Percentiles rank a stretch among this genome's conserved stretches.
phyloP scores from a whole-genome alignment of 352 stramenopile genomes.

The Peronospora tabacina region DNA sequence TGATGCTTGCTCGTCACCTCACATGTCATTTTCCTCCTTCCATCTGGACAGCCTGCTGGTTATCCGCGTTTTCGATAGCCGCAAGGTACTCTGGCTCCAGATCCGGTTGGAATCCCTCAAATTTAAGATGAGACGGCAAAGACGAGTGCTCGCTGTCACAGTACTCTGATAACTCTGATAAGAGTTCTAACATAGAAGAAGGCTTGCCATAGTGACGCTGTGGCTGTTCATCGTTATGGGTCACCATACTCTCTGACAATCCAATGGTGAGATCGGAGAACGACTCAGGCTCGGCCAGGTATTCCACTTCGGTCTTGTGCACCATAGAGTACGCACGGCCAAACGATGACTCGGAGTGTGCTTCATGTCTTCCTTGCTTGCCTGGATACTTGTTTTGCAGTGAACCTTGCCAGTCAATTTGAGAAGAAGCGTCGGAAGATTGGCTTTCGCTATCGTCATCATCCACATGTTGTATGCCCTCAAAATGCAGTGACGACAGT shows the following conservation, averaged over 20 bases:
- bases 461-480: conserved; percentile 22
- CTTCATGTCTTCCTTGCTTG: conserved; percentile 2
- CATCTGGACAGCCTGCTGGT: conserved; percentile 11
- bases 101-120: conserved; percentile 24
- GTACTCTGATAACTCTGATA: conserved; percentile 70
- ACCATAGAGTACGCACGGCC: conserved; percentile 14
- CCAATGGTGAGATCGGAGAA: conserved; percentile 26
- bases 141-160: conserved; percentile 28
- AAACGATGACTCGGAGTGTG: conserved; percentile 21
- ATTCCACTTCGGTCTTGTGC: conserved; percentile 8
- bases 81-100: conserved; percentile 32
- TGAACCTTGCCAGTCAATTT: conserved; percentile 27
- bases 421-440: conserved; percentile 27
- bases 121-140: conserved; percentile 24
- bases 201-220: conserved; percentile 31
- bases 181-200: conserved; percentile 45
- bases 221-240: conserved; percentile 12
- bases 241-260: conserved; percentile 23
- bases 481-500: conserved; percentile 22
- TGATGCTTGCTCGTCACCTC: conserved; percentile 24
- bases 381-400: conserved; percentile 7
- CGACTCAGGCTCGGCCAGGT: conserved; percentile 11
- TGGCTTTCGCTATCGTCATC: conserved; percentile 32
- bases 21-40: conserved; percentile 22
- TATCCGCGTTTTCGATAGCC: conserved; percentile 22